Evolutionary conservation across 805 yeast genomes (phyloP).

Genomic region (Teunomyces tritomae): DNA sequence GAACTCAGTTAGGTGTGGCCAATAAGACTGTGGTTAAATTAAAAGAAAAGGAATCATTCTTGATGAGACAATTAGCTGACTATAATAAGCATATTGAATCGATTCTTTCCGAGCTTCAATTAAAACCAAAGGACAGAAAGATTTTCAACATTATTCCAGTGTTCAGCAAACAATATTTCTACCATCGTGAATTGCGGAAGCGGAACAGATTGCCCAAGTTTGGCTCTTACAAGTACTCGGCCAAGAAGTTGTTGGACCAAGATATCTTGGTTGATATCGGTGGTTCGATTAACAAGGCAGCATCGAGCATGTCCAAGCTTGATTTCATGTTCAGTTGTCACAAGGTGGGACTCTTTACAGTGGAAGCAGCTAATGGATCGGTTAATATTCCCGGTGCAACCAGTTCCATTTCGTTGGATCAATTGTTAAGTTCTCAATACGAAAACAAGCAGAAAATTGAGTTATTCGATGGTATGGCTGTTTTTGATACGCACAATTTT

Average conservation of each 20-base stretch:
- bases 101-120: slow-evolving; percentile 42
- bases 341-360: slow-evolving; percentile 63
- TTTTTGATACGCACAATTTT: slow-evolving; percentile 65
- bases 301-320: slow-evolving; percentile 59
- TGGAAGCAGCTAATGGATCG: slow-evolving; percentile 73
- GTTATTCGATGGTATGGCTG: slow-evolving; percentile 65
- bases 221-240: slow-evolving; percentile 76
- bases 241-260: slow-evolving; percentile 71
- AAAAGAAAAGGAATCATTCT: slow-evolving; percentile 43
- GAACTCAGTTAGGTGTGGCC: slow-evolving; percentile 41
- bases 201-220: slow-evolving; percentile 66
- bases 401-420: slow-evolving; percentile 62
- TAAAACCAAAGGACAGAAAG: slow-evolving; percentile 45
- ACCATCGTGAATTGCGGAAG: slow-evolving; percentile 66
- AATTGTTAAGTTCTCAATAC: slow-evolving; percentile 69
- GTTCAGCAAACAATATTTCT: slow-evolving; percentile 74
- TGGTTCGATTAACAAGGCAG: slow-evolving; percentile 42
- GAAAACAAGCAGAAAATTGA: slow-evolving; percentile 55
- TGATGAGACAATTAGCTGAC: slow-evolving; percentile 43
- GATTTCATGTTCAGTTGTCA: slow-evolving; percentile 76
- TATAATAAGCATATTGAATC: slow-evolving; percentile 47
- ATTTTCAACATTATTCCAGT: slow-evolving; percentile 47
- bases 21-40: slow-evolving; percentile 43
- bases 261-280: slow-evolving; percentile 61
- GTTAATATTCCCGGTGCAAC: slow-evolving; percentile 63